Percentiles rank a stretch among this genome's conserved stretches.
Conservation (phyloP, 129 eudicot genomes). For the Lactuca saligna region DNA sequence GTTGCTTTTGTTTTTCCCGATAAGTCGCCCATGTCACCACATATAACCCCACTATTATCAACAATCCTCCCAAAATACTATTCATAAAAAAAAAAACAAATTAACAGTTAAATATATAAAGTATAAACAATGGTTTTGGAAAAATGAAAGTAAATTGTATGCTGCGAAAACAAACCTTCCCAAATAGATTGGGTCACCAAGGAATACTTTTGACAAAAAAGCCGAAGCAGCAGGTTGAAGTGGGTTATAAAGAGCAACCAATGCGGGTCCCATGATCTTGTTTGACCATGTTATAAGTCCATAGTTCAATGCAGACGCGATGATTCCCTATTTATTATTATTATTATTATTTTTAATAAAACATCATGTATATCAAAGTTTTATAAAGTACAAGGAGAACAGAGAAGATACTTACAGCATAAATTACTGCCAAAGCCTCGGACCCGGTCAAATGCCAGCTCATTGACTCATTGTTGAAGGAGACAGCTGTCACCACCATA, state of each 20-base stretch:
- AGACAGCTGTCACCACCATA: slow-evolving; percentile 68
- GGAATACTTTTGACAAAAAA: slow-evolving; percentile 76
- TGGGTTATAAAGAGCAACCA: slow-evolving; percentile 91
- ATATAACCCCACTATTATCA: slow-evolving; percentile 80
- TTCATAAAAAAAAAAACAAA: not conserved
- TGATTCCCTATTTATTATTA: slow-evolving; percentile 54
- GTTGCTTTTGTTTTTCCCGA: slow-evolving; percentile 67
- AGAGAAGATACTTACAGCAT: slow-evolving; percentile 72
- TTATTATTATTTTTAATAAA: not conserved
- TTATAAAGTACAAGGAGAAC: not conserved
- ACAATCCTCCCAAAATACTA: slow-evolving; percentile 85
- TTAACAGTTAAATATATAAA: too few relatives aligned
- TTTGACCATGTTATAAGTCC: slow-evolving; percentile 97
- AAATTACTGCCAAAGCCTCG: slow-evolving; percentile 75
- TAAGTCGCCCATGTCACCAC: slow-evolving; percentile 91
- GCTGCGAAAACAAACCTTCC: slow-evolving; percentile 68
- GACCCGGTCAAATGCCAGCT: slow-evolving; percentile 74
- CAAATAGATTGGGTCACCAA: slow-evolving; percentile 84
- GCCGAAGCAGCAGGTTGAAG: slow-evolving; percentile 98
- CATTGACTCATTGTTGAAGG: slow-evolving; percentile 53
- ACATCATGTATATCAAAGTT: slow-evolving; percentile 1
- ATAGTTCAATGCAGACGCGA: slow-evolving; percentile 83
- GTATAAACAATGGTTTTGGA: too few relatives aligned
- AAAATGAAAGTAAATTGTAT: not conserved
- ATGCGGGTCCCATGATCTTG: slow-evolving; percentile 83